Base-by-base conservation (phyloP, 345 rosid species). In the Syzygium grande region DNA sequence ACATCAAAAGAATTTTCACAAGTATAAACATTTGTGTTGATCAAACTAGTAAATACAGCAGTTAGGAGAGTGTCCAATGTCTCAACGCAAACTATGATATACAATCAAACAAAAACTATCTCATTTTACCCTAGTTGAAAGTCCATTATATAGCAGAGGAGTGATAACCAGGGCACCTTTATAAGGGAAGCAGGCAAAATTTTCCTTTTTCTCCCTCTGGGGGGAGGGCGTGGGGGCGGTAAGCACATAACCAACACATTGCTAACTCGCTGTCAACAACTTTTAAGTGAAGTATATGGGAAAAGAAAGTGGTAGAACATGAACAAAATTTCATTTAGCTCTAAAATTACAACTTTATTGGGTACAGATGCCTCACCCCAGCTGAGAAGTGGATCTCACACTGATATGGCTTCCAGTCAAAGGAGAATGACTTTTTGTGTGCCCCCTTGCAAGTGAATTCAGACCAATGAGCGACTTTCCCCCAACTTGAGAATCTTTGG, bases 391-490 rank as follows among this genome's bases (percentile, higher is more conserved):
- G 73, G 73, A n/a, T 30, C 34, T 61, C 38, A n/a, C 73, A n/a
- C 73, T 61, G 38, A 61, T 61, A n/a, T 61, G 73, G 34, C 73
- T n/a, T 61, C 38, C 0, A 3, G 41, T 65, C 77, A 12, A 59
- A 59, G 68, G 68, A 59, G 68, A 59, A 11, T 27, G 63, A 25
- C 63, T 25, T 2, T 58, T 10, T 9, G 49, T 51, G 51, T 53
- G 85, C 46, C 89, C 91, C 49, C 53, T 73, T 9, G 38, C 46
- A 51, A 59, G 61, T 83, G 86, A 52, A 53, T 86, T 88, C 58
- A 90, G 87, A 84, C 86, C 84, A 86, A 52, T 87, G 83, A 86
- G 87, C 85, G 46, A 43, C 46, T 43, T 43, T 43, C 46, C 46
- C 46, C 46, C 46, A 43, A 43, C 46, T 43, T 43, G 46, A 43